Base-by-base conservation (phyloP, 2,329 filamentous ascomycete genomes). In the Fusarium sp. region DNA sequence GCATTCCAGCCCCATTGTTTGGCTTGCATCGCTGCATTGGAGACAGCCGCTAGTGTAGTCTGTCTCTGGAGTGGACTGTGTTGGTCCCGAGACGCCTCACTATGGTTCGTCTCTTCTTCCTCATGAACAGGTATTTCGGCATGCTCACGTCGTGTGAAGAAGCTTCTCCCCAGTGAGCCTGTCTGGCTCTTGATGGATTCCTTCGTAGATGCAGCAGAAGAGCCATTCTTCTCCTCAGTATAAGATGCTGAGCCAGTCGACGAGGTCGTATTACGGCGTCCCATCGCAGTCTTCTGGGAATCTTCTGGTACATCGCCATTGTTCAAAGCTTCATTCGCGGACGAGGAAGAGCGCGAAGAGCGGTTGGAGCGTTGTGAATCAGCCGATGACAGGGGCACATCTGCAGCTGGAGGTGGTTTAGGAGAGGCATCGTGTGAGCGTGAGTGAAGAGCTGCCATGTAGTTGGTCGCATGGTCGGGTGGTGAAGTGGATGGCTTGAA, bases 361-460 rank as follows among this genome's bases (percentile, higher is more conserved):
- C 81, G 79, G 56, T 81, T 85, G 15, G 81, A 80, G 21, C 75
- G 71, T 46, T 80, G 80, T 6, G 79, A 78, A 6, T 76, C 69
- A 13, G 78, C 79, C 60, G 76, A 80, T 27, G 73, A 75, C 64
- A 62, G 74, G 58, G 71, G 78, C 41, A 66, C 77, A 50, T 74
- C 80, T 66, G 70, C 37, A 23, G 56, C 15, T 75, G 40, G 74
- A 83, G 14, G 56, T 8, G 81, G 80, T 9, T 78, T 74, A 3
- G 87, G 85, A 2, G 87, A 86, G 21, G 79, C 76, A n/a, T 85
- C 82, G 35, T 86, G 83, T 2, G 90, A 87, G 18, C 86, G 83
- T 18, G 82, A 85, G n/a, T 90, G 88, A 37, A 92, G 81, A 37
- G 88, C 88, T 54, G 90, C 89, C 83, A 94, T 92, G 25, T 86